Evolutionary conservation across 768 basidiomycete species (phyloP).

Genomic region (Strobilomyces echinocephalus): DNA sequence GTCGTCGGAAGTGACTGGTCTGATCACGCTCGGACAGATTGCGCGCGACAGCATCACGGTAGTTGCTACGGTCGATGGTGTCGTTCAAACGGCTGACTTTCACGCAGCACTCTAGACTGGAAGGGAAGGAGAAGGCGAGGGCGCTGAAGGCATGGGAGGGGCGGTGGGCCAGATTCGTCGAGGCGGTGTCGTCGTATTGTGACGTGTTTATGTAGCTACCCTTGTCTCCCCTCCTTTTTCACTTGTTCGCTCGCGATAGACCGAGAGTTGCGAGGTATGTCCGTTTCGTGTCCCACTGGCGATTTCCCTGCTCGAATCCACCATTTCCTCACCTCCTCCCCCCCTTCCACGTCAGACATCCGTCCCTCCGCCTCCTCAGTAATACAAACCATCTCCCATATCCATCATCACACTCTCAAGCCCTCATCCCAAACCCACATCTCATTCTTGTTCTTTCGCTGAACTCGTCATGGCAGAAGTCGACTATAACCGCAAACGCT

Average conservation of each 20-base stretch:
- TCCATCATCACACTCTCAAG: slow-evolving; percentile 43
- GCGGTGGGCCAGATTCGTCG: slow-evolving; percentile 35
- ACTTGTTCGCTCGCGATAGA: not conserved
- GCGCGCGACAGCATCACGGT: slow-evolving; percentile 67
- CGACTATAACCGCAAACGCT: slow-evolving; percentile 80
- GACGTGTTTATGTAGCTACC: slow-evolving; percentile 13
- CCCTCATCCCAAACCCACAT: slow-evolving; percentile 40
- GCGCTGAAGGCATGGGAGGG: slow-evolving; percentile 39
- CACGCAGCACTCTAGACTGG: slow-evolving; percentile 42
- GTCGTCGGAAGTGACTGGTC: slow-evolving; percentile 60
- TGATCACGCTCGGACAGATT: slow-evolving; percentile 56
- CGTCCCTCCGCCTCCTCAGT: slow-evolving; percentile 35
- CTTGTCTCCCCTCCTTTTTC: not conserved
- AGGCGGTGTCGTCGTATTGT: slow-evolving; percentile 24
- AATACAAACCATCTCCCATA: slow-evolving; percentile 33
- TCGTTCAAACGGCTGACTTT: not conserved
- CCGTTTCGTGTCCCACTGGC: slow-evolving; percentile 25
- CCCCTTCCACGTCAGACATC: slow-evolving; percentile 49
- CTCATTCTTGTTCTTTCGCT: slow-evolving; percentile 38
- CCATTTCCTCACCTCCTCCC: slow-evolving; percentile 51
- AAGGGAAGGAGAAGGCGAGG: slow-evolving; percentile 39
- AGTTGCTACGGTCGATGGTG: not conserved
- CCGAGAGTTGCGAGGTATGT: slow-evolving; percentile 32
- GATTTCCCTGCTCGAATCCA: slow-evolving; percentile 54
- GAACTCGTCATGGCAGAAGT: slow-evolving; percentile 80